phyloP scores from a whole-genome alignment of 1,284 basidiomycete species.

The Microbotryomycetes sp. region DNA sequence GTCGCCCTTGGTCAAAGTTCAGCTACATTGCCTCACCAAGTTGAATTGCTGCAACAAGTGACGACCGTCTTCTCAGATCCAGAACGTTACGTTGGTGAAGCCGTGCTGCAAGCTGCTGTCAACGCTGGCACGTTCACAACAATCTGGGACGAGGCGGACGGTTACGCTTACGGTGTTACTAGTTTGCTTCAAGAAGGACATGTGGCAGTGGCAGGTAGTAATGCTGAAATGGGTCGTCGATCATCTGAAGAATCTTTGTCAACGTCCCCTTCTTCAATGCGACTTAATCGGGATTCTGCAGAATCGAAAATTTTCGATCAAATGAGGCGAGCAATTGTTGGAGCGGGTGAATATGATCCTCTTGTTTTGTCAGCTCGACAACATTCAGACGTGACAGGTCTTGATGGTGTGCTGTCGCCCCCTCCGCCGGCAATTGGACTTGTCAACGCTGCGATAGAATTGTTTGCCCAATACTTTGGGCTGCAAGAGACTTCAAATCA shows the following conservation, averaged over 20 bases:
- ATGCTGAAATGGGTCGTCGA: background rate
- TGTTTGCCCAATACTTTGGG: slow-evolving; percentile 71
- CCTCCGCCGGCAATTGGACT: slow-evolving; percentile 74
- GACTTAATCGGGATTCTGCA: slow-evolving; percentile 62
- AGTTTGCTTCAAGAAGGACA: slow-evolving; percentile 50
- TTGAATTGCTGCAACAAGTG: slow-evolving; percentile 71
- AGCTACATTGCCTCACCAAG: slow-evolving; percentile 74
- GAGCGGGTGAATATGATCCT: slow-evolving; percentile 80
- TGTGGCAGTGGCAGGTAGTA: slow-evolving; percentile 18
- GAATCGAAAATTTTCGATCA: slow-evolving; percentile 68
- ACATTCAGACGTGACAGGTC: slow-evolving; percentile 1
- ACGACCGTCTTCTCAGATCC: slow-evolving; percentile 82
- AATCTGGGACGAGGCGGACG: slow-evolving; percentile 81
- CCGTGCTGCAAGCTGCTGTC: slow-evolving; percentile 85
- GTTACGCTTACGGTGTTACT: slow-evolving; percentile 88
- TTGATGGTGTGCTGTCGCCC: slow-evolving; percentile 45
- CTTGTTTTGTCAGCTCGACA: slow-evolving; percentile 22
- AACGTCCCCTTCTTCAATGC: slow-evolving; percentile 39
- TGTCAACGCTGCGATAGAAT: slow-evolving; percentile 78
- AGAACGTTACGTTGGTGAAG: slow-evolving; percentile 54
- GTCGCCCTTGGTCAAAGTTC: slow-evolving; percentile 68
- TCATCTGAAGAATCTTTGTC: too few species aligned
- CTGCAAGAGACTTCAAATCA: slow-evolving; percentile 67
- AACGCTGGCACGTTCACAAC: slow-evolving; percentile 75
- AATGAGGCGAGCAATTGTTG: slow-evolving; percentile 72